phyloP scores from a whole-genome alignment of 441 rosid genomes.

The Heliophila coronopifolia region DNA sequence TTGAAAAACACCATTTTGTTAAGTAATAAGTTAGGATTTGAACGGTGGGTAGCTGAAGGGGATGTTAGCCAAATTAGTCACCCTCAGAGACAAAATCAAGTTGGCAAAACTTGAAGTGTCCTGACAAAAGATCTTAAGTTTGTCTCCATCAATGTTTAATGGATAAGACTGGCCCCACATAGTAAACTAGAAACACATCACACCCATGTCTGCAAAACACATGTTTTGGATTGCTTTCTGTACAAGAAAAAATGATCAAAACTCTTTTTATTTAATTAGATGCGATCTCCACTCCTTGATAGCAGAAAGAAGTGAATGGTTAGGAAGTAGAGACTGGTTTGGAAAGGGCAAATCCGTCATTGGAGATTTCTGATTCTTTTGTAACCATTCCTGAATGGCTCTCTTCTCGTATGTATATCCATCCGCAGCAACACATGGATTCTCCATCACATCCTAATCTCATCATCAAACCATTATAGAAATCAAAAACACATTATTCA shows the following conservation, averaged over 20 bases:
- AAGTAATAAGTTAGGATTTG: neutral
- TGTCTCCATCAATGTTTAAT: constrained; percentile 23
- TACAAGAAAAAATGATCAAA: neutral
- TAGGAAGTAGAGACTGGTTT: constrained; percentile 56
- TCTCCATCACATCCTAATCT: constrained; percentile 69
- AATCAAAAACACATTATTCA: neutral
- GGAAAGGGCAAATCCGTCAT: constrained; percentile 58
- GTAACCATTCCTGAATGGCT: constrained; percentile 68
- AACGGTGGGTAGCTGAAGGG: neutral
- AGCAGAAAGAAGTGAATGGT: constrained; percentile 64
- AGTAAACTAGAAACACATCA: constrained; percentile 16
- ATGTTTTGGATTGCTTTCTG: constrained; percentile 22
- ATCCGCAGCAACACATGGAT: constrained; percentile 85
- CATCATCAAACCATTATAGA: neutral
- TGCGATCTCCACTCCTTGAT: constrained; percentile 57
- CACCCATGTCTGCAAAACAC: constrained; percentile 21
- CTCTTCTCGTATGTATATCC: constrained; percentile 78
- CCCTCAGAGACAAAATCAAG: constrained; percentile 19
- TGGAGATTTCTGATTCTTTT: constrained; percentile 57
- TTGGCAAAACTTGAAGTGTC: constrained; percentile 25
- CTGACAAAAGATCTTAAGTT: constrained; percentile 26
- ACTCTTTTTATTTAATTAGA: constrained; percentile 1
- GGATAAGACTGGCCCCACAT: constrained; percentile 22
- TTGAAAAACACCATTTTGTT: neutral
- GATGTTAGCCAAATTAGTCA: constrained; percentile 10